These are phyloP conservation scores for Alternaria arbusti DNA, from an alignment of 2,329 filamentous ascomycete species.

Conservation along the genomic window DNA sequence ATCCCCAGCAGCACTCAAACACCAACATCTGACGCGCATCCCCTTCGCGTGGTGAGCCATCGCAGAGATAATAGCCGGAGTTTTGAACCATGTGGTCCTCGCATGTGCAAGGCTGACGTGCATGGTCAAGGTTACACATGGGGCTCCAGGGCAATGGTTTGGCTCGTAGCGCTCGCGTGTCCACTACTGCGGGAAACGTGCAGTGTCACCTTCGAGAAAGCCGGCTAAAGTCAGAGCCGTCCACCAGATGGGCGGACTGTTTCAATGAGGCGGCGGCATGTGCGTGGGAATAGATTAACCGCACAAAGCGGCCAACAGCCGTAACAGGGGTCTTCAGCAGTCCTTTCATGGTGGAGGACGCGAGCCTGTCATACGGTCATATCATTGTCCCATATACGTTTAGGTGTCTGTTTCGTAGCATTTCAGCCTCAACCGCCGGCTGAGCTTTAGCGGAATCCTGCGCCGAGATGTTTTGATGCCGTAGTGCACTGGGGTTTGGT, in stretches of 20 bases:
- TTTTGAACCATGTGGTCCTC: slow-evolving; percentile 5
- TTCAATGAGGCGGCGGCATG: neutral
- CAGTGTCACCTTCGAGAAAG: slow-evolving; percentile 12
- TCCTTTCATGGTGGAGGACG: neutral
- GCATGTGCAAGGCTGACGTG: slow-evolving; percentile 23
- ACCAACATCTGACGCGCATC: neutral
- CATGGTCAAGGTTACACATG: slow-evolving; percentile 9
- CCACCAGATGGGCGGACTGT: slow-evolving; percentile 4
- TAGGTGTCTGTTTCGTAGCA: slow-evolving; percentile 3
- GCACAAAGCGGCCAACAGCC: neutral
- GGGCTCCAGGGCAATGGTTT: slow-evolving; percentile 18
- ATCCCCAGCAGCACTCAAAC: neutral
- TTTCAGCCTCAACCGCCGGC: slow-evolving; percentile 2
- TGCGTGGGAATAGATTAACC: neutral
- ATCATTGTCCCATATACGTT: neutral
- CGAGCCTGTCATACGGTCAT: neutral
- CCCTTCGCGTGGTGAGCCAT: neutral
- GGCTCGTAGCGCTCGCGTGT: slow-evolving; percentile 11
- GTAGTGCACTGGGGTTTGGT: neutral
- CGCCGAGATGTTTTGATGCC: neutral
- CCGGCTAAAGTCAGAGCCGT: slow-evolving; percentile 6
- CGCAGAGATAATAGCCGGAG: neutral
- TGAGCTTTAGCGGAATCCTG: neutral
- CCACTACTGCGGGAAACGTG: slow-evolving; percentile 5
- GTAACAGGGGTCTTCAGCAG: neutral